Percentiles rank a stretch among this genome's conserved stretches.
These are phyloP conservation scores for Globisporangium recalcitrans DNA, from an alignment of 352 stramenopile species.

Conservation along the genomic window DNA sequence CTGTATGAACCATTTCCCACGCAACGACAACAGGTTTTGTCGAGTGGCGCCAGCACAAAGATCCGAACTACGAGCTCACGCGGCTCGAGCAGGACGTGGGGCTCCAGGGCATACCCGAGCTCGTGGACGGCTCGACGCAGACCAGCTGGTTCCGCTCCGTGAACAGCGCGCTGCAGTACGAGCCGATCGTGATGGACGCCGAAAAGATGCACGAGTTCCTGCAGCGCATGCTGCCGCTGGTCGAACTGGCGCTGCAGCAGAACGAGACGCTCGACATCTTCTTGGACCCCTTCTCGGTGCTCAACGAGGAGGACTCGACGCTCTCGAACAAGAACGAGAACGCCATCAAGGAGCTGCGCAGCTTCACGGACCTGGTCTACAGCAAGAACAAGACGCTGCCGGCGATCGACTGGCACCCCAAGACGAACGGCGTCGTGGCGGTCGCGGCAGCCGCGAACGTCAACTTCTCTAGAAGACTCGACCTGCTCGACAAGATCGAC, in stretches of 20 bases:
- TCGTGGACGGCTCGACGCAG: conserved; percentile 65
- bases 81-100: conserved; percentile 73
- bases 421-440: conserved; percentile 83
- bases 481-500: conserved; percentile 69
- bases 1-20: background rate
- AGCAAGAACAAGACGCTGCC: conserved; percentile 90
- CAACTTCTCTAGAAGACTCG: conserved; percentile 78
- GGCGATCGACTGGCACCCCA: conserved; percentile 90
- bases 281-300: conserved; percentile 64
- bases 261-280: conserved; percentile 87
- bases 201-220: conserved; percentile 69
- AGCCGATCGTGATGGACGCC: conserved; percentile 53
- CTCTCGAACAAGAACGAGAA: conserved; percentile 82
- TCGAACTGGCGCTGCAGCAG: conserved; percentile 76
- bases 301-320: conserved; percentile 61
- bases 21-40: conserved; percentile 49
- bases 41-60: conserved; percentile 82
- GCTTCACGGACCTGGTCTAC: conserved; percentile 92
- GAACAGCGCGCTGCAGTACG: conserved; percentile 80
- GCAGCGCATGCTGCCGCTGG: conserved; percentile 48
- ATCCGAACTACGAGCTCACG: conserved; percentile 78
- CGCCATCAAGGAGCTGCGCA: conserved; percentile 87
- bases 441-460: conserved; percentile 85
- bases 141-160: conserved; percentile 83
- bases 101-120: conserved; percentile 62